These are phyloP conservation scores for Novakomyces olei DNA, from an alignment of 805 yeast species.

Conservation along the genomic window DNA sequence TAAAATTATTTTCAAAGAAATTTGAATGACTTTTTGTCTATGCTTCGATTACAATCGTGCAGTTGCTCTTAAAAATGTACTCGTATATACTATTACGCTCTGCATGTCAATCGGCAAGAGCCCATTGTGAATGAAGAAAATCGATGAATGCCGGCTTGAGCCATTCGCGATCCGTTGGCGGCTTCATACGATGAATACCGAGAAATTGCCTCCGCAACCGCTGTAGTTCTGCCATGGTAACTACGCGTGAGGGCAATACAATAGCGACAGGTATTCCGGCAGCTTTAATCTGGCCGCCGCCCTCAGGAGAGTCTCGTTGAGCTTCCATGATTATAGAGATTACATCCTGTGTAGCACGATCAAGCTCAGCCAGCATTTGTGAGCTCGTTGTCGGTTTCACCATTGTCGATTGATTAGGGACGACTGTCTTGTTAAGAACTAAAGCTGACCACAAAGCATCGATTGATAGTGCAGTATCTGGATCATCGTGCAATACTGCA, in stretches of 20 bases:
- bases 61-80: no score
- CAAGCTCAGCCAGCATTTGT: constrained; percentile 58
- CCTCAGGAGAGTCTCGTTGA: no score
- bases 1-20: no score
- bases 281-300: constrained; percentile 23
- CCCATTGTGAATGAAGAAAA: constrained; percentile 42
- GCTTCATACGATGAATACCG: constrained; percentile 57
- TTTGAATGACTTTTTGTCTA: no score
- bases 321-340: constrained; percentile 39
- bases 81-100: no score
- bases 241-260: constrained; percentile 37
- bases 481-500: constrained; percentile 37
- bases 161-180: constrained; percentile 43
- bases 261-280: constrained; percentile 22
- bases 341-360: constrained; percentile 43
- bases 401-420: constrained; percentile 67
- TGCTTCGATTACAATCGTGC: no score
- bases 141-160: constrained; percentile 57
- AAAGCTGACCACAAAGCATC: constrained; percentile 35
- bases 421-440: constrained; percentile 31
- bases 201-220: constrained; percentile 66
- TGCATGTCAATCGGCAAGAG: no score
- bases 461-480: constrained; percentile 22
- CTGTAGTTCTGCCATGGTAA: constrained; percentile 58
- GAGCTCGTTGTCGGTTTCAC: constrained; percentile 59